Evolutionary conservation across 257 asterid species (phyloP), one percentile per base, ranked within the genome.

Genomic region (Leonotis leonurus): DNA sequence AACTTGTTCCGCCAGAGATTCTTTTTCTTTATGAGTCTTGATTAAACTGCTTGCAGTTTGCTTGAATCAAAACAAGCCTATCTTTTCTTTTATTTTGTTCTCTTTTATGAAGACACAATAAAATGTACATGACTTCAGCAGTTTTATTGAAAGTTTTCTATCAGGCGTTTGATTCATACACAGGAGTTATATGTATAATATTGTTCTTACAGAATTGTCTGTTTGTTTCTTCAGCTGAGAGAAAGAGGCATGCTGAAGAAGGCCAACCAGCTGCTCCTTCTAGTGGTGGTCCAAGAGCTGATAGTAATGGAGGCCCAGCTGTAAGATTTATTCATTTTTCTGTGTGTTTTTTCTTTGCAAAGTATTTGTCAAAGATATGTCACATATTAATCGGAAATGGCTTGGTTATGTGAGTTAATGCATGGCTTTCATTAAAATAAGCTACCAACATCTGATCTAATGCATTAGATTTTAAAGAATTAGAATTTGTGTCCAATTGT

Each of bases 231-330:
- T 37, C 87, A 91, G 98, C 80, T 70, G 97, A 93, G 65, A 85
- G 52, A 62, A 89, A 79, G 83, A 87, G 52, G 69, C 85, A 67
- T 24, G 78, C 29, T 69, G 97, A 90, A 29, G 96, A 85, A 56
- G 80, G 75, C 49, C 96, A 61, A 25, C 94, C 78, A 62, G 64
- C 77, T 76, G 77, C 79, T 45, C 44, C 88, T 39, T 69, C 95
- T 43, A 80, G 84, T 73, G n/a, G n/a, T n/a, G 96, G 92, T 65
- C 64, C 83, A 56, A 81, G 87, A 70, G 67, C 88, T 70, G 96
- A 89, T 62, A 83, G 32, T 62, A 93, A 87, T 60, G 97, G 97
- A 57, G 88, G 76, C 64, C 80, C 95, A 59, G 52, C 85, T 79
- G 99, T 92, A 80, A 89, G 96, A 77, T 70, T 62, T 32, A 69